A percentile compares a stretch with the other conserved stretches of the same genome.
phyloP scores from a whole-genome alignment of 176 grass and related monocot genomes.

The Puya raimondii region DNA sequence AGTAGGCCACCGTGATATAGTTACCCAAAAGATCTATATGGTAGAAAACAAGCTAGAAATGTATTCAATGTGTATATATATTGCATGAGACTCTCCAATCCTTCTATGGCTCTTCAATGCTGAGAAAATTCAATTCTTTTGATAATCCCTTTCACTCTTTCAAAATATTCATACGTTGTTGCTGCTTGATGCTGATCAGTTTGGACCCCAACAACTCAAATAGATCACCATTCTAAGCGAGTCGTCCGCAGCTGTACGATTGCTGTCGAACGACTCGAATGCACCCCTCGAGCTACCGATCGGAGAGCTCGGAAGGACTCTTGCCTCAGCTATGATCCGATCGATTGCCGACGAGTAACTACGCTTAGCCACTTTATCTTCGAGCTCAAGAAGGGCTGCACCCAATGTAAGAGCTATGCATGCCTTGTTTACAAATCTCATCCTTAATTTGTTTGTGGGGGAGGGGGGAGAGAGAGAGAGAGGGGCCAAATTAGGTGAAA shows the following conservation, averaged over 20 bases:
- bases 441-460: neutral
- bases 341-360: constrained; percentile 4
- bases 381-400: constrained; percentile 38
- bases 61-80: no score
- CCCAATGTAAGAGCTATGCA: constrained; percentile 45
- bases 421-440: constrained; percentile 51
- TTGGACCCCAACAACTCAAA: neutral
- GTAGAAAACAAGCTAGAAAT: no score
- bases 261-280: neutral
- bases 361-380: constrained; percentile 45
- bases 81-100: no score
- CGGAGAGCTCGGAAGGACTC: neutral
- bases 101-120: no score
- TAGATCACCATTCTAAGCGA: constrained; percentile 67
- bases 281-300: neutral
- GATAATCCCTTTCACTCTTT: no score
- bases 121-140: no score
- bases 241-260: constrained; percentile 25
- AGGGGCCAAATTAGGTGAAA: no score
- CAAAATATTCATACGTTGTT: no score
- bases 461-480: neutral
- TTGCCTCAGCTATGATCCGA: neutral
- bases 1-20: no score
- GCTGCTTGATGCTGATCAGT: neutral
- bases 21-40: no score